These are phyloP conservation scores for Penicillium sp. DNA, from an alignment of 2,329 filamentous ascomycete species.

Conservation along the genomic window DNA sequence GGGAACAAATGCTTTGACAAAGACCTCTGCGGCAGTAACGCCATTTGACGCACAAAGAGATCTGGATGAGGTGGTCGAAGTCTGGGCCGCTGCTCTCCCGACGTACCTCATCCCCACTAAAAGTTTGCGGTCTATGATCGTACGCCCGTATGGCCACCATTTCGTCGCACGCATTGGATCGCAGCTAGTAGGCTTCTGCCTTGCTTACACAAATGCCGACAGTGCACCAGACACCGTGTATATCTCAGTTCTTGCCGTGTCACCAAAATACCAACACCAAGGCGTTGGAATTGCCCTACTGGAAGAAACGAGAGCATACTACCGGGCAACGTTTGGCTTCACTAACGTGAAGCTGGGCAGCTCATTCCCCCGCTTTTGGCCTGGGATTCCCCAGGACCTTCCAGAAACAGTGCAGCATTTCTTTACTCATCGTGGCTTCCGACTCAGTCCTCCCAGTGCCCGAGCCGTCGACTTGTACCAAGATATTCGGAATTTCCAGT, in stretches of 20 bases:
- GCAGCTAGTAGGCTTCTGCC: slow-evolving; percentile 38
- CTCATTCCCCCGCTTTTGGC: slow-evolving; percentile 48
- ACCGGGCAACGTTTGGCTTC: slow-evolving; percentile 26
- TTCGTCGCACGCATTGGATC: slow-evolving; percentile 32
- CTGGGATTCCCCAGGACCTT: slow-evolving; percentile 43
- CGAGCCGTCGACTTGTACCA: slow-evolving; percentile 42
- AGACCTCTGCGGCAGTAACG: slow-evolving; percentile 12
- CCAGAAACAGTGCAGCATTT: slow-evolving; percentile 37
- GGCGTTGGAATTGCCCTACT: slow-evolving; percentile 43
- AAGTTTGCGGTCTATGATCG: slow-evolving; percentile 30
- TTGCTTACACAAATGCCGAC: slow-evolving; percentile 33
- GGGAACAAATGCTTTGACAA: slow-evolving; percentile 15
- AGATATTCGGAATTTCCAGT: slow-evolving; percentile 37
- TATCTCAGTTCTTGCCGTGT: slow-evolving; percentile 41
- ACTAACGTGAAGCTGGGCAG: slow-evolving; percentile 28
- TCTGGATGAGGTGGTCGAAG: slow-evolving; percentile 26
- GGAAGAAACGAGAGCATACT: slow-evolving; percentile 27
- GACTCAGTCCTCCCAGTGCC: slow-evolving; percentile 23
- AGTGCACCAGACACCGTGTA: slow-evolving; percentile 26
- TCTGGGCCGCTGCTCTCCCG: slow-evolving; percentile 41
- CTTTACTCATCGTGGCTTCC: slow-evolving; percentile 44
- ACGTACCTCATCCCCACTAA: slow-evolving; percentile 34
- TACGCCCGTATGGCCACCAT: slow-evolving; percentile 30
- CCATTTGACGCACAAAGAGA: slow-evolving; percentile 27
- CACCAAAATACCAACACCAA: slow-evolving; percentile 33